Evolutionary conservation across 257 asterid genomes (phyloP).

Genomic region (Handroanthus guayacan): DNA sequence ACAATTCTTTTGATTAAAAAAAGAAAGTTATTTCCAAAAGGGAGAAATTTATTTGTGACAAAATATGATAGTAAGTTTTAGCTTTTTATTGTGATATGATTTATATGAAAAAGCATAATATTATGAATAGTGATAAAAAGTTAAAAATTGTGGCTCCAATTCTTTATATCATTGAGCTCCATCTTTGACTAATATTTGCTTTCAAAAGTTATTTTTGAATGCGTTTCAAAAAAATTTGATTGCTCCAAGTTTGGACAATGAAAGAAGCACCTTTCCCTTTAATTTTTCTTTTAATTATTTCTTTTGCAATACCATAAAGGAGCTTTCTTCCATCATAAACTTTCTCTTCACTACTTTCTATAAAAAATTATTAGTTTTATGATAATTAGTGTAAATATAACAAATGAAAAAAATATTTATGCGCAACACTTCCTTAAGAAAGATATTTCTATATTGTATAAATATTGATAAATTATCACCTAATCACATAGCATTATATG

Average conservation of each 20-base stretch:
- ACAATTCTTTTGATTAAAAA: no score
- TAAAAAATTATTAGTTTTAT: not conserved
- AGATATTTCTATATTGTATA: no score
- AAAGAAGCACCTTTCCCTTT: not conserved
- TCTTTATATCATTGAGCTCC: not conserved
- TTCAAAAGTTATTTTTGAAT: constrained; percentile 15
- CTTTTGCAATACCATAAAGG: constrained; percentile 17
- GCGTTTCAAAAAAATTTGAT: not conserved
- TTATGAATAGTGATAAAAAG: not conserved
- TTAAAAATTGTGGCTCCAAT: not conserved
- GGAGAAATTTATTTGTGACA: not conserved
- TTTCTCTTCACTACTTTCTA: constrained; percentile 15
- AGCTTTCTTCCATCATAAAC: constrained; percentile 10
- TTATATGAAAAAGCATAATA: not conserved
- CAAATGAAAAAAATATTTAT: not conserved
- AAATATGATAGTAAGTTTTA: not conserved
- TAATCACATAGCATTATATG: no score
- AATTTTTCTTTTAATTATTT: constrained; percentile 1
- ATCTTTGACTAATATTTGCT: constrained; percentile 25
- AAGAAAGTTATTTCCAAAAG: not conserved
- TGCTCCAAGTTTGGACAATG: not conserved
- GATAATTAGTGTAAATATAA: not conserved
- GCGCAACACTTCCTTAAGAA: no score
- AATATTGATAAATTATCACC: no score
- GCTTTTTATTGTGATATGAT: not conserved